phyloP scores from a whole-genome alignment of 2,329 filamentous ascomycete species.

The Diplocarpon rosae region DNA sequence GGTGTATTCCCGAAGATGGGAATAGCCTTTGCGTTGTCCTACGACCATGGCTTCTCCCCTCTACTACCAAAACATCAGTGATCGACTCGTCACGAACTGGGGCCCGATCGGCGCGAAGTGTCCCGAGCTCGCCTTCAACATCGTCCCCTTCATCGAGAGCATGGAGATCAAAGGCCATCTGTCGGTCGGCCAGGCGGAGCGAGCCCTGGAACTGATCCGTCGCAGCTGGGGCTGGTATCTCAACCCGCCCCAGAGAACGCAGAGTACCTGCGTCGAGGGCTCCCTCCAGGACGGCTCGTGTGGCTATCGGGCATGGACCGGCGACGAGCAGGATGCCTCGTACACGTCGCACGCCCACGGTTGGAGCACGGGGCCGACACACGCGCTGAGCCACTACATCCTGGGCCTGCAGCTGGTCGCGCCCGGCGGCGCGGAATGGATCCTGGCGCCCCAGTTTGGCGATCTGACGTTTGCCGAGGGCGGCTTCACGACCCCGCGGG shows the following conservation, averaged over 20 bases:
- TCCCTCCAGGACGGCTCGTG: conserved; percentile 45
- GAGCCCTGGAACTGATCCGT: conserved; percentile 45
- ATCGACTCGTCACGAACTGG: conserved; percentile 30
- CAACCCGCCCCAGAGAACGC: conserved; percentile 44
- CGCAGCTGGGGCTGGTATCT: conserved; percentile 50
- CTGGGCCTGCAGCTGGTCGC: conserved; percentile 31
- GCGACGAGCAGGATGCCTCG: conserved; percentile 36
- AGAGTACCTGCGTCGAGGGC: conserved; percentile 48
- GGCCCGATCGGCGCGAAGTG: conserved; percentile 40
- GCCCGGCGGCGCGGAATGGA: conserved; percentile 29
- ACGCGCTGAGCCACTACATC: conserved; percentile 34
- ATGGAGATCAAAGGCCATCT: conserved; percentile 49
- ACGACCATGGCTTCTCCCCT: conserved; percentile 1
- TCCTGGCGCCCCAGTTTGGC: conserved; percentile 31
- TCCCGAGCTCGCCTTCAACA: conserved; percentile 42
- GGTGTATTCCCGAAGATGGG: conserved; percentile 45
- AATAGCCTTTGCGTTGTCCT: conserved; percentile 32
- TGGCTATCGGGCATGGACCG: conserved; percentile 36
- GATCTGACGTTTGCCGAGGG: conserved; percentile 30
- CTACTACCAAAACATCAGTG: background rate
- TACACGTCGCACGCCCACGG: conserved; percentile 40
- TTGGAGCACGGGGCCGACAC: conserved; percentile 38
- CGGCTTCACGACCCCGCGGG: conserved; percentile 31
- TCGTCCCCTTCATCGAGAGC: conserved; percentile 45
- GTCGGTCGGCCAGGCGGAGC: conserved; percentile 33